Conservation (phyloP, 2,329 filamentous ascomycete genomes). For the Aspergillus texensis region DNA sequence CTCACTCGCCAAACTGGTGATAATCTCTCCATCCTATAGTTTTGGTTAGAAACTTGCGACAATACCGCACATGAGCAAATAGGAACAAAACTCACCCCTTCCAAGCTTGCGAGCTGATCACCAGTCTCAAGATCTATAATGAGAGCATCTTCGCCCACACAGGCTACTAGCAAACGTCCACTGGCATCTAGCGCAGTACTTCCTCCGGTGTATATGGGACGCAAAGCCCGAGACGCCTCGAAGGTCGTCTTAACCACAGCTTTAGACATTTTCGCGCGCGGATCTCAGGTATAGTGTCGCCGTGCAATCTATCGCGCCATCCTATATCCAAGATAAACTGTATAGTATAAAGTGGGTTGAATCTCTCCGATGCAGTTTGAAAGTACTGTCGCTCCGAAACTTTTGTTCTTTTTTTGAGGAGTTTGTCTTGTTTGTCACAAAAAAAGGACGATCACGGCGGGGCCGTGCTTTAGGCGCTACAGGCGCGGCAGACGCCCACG, state of each 20-base stretch:
- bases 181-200: conserved; percentile 79
- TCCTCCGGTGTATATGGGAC: conserved; percentile 92
- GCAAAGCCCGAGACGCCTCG: conserved; percentile 77
- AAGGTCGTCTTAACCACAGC: conserved; percentile 80
- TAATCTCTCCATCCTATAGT: conserved; percentile 64
- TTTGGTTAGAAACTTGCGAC: conserved; percentile 20
- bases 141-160: conserved; percentile 87
- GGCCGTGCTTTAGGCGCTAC: conserved; percentile 29
- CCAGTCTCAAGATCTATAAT: conserved; percentile 84
- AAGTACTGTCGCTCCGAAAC: conserved; percentile 27
- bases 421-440: conserved; percentile 37
- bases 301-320: conserved; percentile 24
- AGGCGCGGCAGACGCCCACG: conserved; percentile 23
- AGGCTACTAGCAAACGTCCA: conserved; percentile 81
- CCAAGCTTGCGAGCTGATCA: conserved; percentile 78
- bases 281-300: background rate
- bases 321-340: conserved; percentile 17
- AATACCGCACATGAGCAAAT: background rate
- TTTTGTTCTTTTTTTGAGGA: conserved; percentile 38
- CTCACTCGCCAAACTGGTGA: conserved; percentile 50
- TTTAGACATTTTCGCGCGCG: conserved; percentile 49
- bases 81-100: conserved; percentile 68
- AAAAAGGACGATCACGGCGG: conserved; percentile 32
- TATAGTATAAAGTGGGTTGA: conserved; percentile 9
- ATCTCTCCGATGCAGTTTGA: conserved; percentile 12